Percentiles rank a stretch among this genome's conserved stretches.
phyloP scores from a whole-genome alignment of 257 asterid species.

The Cynanchum wilfordii region DNA sequence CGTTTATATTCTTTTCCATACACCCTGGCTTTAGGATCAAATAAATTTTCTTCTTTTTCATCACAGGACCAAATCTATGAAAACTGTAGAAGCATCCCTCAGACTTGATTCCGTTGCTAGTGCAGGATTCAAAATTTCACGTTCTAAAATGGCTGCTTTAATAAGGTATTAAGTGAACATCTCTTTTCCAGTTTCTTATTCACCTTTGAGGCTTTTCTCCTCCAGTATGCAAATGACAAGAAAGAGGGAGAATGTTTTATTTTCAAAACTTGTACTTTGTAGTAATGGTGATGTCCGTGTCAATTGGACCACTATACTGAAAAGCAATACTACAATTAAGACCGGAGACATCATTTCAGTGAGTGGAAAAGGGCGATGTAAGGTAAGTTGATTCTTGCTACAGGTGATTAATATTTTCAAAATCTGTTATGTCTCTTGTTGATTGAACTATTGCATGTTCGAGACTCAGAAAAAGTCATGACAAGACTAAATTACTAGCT shows the following conservation, averaged over 20 bases:
- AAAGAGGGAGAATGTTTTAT: background rate
- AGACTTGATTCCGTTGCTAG: slow-evolving; percentile 89
- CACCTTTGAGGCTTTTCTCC: background rate
- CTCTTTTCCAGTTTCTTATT: background rate
- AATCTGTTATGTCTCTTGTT: background rate
- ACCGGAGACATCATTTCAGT: slow-evolving; percentile 38
- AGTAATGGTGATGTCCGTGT: slow-evolving; percentile 88
- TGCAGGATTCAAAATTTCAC: slow-evolving; percentile 93
- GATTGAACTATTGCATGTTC: background rate
- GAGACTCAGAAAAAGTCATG: background rate
- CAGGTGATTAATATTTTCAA: background rate
- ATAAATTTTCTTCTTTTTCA: slow-evolving; percentile 15
- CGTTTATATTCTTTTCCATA: slow-evolving; percentile 9
- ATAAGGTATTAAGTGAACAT: slow-evolving; percentile 43
- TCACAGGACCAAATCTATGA: slow-evolving; percentile 60
- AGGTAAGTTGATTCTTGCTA: slow-evolving; percentile 36
- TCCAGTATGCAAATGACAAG: background rate
- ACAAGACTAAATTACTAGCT: background rate
- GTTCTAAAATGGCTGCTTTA: slow-evolving; percentile 84
- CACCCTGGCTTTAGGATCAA: slow-evolving; percentile 10
- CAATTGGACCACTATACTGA: slow-evolving; percentile 66
- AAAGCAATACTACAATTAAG: slow-evolving; percentile 36
- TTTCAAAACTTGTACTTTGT: slow-evolving; percentile 17
- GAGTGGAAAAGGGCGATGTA: slow-evolving; percentile 72
- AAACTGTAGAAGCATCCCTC: slow-evolving; percentile 76